Evolutionary conservation across 2,329 filamentous ascomycete species (phyloP), one percentile per base, ranked within the genome.

Genomic region (Mycosphaerella sp.): DNA sequence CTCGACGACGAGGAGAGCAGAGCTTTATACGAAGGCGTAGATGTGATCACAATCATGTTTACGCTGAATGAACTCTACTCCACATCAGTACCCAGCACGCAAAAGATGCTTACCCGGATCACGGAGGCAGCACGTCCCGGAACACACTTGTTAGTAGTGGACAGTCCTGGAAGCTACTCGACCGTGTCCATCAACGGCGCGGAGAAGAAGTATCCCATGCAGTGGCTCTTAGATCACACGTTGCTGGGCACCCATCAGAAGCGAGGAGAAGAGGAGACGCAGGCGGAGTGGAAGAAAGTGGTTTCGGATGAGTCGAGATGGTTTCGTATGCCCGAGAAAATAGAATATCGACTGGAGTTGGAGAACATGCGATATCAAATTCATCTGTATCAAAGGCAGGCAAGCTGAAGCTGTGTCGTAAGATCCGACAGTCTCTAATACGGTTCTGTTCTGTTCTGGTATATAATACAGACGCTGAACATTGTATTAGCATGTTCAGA

Each of bases 301-400:
- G 74, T 86, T 48, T 81, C 81, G 17, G 78, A 89, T 54, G 88
- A 95, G 42, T 89, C 87, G 2, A 72, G 80, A 49, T 97, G 91
- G 91, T 96, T 91, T 70, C 80, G 91, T 39, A 71, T 95, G 32
- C 66, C 68, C 6, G 62, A 65, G n/a, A 65, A 59, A 13, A 70
- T 96, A 58, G 74, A 76, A 36, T 97, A 96, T 71, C 86, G 89
- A 6, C 89, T 96, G 62, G 79, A 83, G 45, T 71, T 97, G 65
- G 91, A 97, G 72, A 88, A 96, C 66, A 95, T 96, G 90, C 82
- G 90, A 41, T 95, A 91, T 69, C 91, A 97, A 70, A 76, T 95
- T 61, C 89, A 96, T 72, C 66, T 96, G 13, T 97, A 95, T 64
- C 45, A 28, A 18, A 16, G 37, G 13, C n/a, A 40, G 37, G 37